Conservation (phyloP, 2,329 filamentous ascomycete species). For the Paramyrothecium sp. region DNA sequence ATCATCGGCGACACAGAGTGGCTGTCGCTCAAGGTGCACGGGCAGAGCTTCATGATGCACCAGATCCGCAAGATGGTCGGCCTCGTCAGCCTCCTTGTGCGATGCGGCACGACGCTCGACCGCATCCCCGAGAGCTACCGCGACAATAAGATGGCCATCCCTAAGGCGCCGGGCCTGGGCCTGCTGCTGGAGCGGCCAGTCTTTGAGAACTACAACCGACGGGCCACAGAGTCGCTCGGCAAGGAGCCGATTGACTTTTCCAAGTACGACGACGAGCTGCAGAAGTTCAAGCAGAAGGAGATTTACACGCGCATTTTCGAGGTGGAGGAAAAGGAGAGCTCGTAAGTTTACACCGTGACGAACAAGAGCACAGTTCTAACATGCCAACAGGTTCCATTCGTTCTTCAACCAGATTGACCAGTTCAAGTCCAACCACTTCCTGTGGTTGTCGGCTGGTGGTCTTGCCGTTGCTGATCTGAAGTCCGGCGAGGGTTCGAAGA, state of each 20-base stretch:
- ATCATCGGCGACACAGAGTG: conserved; percentile 91
- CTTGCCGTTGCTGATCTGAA: conserved; percentile 55
- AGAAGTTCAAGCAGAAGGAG: conserved; percentile 85
- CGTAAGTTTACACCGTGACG: conserved; percentile 56
- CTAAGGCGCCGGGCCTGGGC: conserved; percentile 88
- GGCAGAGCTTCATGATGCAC: conserved; percentile 99
- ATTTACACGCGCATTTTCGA: conserved; percentile 92
- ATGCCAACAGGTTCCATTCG: conserved; percentile 60
- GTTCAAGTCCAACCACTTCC: conserved; percentile 68
- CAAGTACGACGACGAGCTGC: conserved; percentile 74
- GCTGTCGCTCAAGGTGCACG: conserved; percentile 93
- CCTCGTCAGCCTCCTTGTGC: conserved; percentile 80
- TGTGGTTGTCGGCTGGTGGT: conserved; percentile 72
- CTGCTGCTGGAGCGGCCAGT: conserved; percentile 87
- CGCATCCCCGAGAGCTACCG: conserved; percentile 76
- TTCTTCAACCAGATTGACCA: conserved; percentile 81
- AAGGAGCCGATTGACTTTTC: conserved; percentile 74
- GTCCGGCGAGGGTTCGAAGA: conserved; percentile 29
- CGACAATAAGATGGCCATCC: conserved; percentile 74
- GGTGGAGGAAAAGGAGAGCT: conserved; percentile 82
- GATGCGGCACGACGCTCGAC: conserved; percentile 73
- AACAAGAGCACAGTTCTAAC: conserved; percentile 9
- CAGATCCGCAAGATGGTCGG: conserved; percentile 99
- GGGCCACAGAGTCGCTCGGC: conserved; percentile 61
- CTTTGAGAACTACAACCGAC: conserved; percentile 84